Evolutionary conservation across 2,329 filamentous ascomycete genomes (phyloP).

Genomic region (Apiospora phragmitis): DNA sequence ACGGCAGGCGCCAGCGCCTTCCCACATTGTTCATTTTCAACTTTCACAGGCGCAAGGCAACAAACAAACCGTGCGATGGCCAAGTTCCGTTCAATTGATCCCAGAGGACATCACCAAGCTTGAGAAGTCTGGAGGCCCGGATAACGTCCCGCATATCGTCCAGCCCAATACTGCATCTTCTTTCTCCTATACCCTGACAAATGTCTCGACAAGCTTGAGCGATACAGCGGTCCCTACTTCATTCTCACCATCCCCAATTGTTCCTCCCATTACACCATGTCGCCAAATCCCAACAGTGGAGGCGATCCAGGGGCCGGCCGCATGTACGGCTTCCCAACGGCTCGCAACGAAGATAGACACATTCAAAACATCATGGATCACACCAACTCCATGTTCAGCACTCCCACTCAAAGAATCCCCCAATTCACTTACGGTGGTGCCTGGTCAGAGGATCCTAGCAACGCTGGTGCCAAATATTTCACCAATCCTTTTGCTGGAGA

Average conservation of each 20-base stretch:
- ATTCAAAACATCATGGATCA: conserved; percentile 31
- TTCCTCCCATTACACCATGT: conserved; percentile 21
- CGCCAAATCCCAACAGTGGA: conserved; percentile 15
- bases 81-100: neutral
- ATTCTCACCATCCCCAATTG: neutral
- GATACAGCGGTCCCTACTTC: neutral
- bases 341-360: conserved; percentile 23
- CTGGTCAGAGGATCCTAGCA: neutral
- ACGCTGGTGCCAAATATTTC: conserved; percentile 8
- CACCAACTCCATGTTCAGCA: conserved; percentile 24
- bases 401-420: neutral
- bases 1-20: neutral
- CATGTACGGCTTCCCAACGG: conserved; percentile 20
- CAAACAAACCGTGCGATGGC: neutral
- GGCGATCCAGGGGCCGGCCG: conserved; percentile 12
- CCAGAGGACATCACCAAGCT: neutral
- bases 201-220: neutral
- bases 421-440: neutral
- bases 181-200: neutral
- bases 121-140: neutral
- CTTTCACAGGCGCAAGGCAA: neutral
- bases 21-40: neutral
- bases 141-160: neutral
- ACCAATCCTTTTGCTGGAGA: conserved; percentile 5
- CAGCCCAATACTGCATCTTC: neutral